Evolutionary conservation across 352 stramenopile genomes (phyloP), one percentile per base, ranked within the genome.

Genomic region (Phytophthora sp.): DNA sequence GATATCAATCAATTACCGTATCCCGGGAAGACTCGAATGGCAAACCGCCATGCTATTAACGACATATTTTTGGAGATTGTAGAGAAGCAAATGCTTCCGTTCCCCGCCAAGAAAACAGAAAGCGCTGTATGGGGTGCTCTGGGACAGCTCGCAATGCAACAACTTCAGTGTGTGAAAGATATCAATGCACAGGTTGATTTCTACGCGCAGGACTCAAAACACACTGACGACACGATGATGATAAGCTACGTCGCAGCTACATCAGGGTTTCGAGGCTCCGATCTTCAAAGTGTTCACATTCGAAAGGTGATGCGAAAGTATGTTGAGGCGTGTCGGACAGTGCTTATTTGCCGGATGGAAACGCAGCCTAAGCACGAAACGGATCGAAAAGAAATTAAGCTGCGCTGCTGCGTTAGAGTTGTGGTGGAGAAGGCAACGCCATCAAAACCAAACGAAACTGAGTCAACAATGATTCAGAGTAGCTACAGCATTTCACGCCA

Each of bases 41-140:
- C 41, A 5, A 55, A 50, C 18, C 41, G 59, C 20, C 18, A 62
- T 7, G 43, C 38, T 1, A 41, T 43, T 7, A 70, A 66, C 5
- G 56, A 35, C 1, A 24, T 62, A 6, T 73, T 73, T 30, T 37
- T 76, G 30, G 62, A 76, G 27, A 24, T 76, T 6, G 13, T 73
- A 24, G 41, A 73, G 28, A 50, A 54, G 24, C 49, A 69, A 13
- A 8, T 57, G 1, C 34, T 76, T 2, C 62, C 68, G 0, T 76
- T 76, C 32, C 15, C 30, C 2, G 13, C 31, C 0, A 52, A 62
- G 8, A 43, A 48, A 31, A 52, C 50, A 11, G 42, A 54, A 27
- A 42, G n/a, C 1, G 51, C 51, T 5, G 42, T 62, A 0, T 62
- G 48, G 59, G 15, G 21, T 17, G 45, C 51, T 7, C 34, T 68